Evolutionary conservation across 768 basidiomycete species (phyloP).

Genomic region (Amanita subjunquillea): DNA sequence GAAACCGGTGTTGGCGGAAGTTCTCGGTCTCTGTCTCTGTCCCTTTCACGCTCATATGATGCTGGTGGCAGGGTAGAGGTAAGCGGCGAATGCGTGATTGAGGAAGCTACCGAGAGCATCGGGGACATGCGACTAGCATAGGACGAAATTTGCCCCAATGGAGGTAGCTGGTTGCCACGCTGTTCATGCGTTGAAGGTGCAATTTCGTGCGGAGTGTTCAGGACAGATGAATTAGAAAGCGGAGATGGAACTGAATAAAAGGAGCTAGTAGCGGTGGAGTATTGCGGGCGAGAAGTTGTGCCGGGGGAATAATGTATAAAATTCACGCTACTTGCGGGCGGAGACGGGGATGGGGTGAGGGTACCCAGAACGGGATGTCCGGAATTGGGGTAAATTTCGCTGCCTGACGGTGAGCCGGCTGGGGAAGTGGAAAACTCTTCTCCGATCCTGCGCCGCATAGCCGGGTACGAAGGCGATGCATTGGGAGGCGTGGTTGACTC

Average conservation of each 20-base stretch:
- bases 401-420: slow-evolving; percentile 45
- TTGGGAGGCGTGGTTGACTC: slow-evolving; percentile 29
- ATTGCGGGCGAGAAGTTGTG: slow-evolving; percentile 23
- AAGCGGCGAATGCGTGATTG: slow-evolving; percentile 28
- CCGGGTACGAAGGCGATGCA: slow-evolving; percentile 28
- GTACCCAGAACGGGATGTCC: slow-evolving; percentile 25
- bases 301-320: slow-evolving; percentile 49
- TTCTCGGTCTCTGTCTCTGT: slow-evolving; percentile 39
- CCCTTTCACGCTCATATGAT: slow-evolving; percentile 48
- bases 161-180: slow-evolving; percentile 22
- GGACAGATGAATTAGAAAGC: slow-evolving; percentile 31
- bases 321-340: slow-evolving; percentile 40
- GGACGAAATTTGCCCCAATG: slow-evolving; percentile 23
- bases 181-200: slow-evolving; percentile 17
- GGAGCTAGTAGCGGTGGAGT: slow-evolving; percentile 20
- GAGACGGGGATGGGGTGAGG: slow-evolving; percentile 57
- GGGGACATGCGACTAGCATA: slow-evolving; percentile 29
- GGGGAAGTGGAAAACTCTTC: slow-evolving; percentile 32
- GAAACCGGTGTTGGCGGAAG: slow-evolving; percentile 36
- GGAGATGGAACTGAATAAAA: slow-evolving; percentile 47
- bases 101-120: slow-evolving; percentile 24
- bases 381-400: slow-evolving; percentile 42
- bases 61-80: slow-evolving; percentile 26
- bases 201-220: slow-evolving; percentile 14
- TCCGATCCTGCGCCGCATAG: slow-evolving; percentile 38